Evolutionary conservation across 139 green algal species (phyloP).

Genomic region (Medakamo hakoo): DNA sequence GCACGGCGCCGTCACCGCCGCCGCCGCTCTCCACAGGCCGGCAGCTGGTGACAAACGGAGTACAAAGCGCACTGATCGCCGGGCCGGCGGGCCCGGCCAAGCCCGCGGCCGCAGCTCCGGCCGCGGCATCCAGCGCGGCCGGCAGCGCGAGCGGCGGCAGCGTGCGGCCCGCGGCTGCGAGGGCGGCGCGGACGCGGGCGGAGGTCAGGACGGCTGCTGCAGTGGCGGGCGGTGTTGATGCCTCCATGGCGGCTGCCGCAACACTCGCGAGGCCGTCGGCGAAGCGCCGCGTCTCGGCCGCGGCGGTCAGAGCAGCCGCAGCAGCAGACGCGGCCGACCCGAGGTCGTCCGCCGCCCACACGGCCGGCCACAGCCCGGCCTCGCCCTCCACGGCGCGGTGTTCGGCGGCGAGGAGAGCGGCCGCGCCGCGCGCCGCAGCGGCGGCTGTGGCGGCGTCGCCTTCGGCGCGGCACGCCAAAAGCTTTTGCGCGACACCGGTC

Average conservation of each 20-base stretch:
- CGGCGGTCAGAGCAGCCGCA: not conserved
- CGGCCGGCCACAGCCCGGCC: not conserved
- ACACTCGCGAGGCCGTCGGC: not conserved
- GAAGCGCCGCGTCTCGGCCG: not conserved
- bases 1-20: too few relatives aligned
- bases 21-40: too few relatives aligned
- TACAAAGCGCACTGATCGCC: not conserved
- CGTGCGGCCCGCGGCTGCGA: not conserved
- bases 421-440: not conserved
- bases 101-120: not conserved
- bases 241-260: too few relatives aligned
- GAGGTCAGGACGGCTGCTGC: not conserved
- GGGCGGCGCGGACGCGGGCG: too few relatives aligned
- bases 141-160: not conserved
- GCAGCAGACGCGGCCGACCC: not conserved
- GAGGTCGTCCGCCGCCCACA: not conserved
- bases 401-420: not conserved
- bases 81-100: too few relatives aligned
- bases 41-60: not conserved
- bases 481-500: not conserved
- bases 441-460: too few relatives aligned
- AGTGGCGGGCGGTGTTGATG: too few relatives aligned
- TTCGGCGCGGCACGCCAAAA: not conserved
- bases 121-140: not conserved
- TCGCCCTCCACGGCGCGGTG: not conserved